Evolutionary conservation across 2,329 filamentous ascomycete species (phyloP).

Genomic region (Knufia fluminis): DNA sequence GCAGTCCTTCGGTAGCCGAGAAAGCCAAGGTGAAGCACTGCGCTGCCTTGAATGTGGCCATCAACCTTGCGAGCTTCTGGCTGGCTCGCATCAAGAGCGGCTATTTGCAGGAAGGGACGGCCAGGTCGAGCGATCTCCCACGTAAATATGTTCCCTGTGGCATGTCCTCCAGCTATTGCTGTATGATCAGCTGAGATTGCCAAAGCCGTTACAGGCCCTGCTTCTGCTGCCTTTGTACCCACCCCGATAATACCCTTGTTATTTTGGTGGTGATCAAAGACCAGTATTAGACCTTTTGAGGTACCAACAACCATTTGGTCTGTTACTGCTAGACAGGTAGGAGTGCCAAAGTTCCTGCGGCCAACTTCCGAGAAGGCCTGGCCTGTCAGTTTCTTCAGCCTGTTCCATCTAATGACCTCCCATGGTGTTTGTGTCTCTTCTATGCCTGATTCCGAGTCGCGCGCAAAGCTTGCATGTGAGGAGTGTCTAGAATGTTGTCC

Average conservation of each 20-base stretch:
- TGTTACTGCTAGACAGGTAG: slow-evolving; percentile 81
- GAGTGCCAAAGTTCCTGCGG: slow-evolving; percentile 82
- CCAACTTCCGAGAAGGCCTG: slow-evolving; percentile 90
- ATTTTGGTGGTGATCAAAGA: slow-evolving; percentile 96
- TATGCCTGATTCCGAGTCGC: slow-evolving; percentile 47
- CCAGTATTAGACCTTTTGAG: slow-evolving; percentile 83
- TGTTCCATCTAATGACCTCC: slow-evolving; percentile 97
- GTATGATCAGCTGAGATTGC: slow-evolving; percentile 90
- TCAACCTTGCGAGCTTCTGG: slow-evolving; percentile 59
- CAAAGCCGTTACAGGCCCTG: slow-evolving; percentile 74
- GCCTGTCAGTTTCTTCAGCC: slow-evolving; percentile 74
- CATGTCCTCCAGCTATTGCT: slow-evolving; percentile 82
- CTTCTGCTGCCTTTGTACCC: slow-evolving; percentile 89
- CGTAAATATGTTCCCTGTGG: slow-evolving; percentile 84
- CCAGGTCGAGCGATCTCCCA: slow-evolving; percentile 85
- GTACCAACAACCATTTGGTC: slow-evolving; percentile 85
- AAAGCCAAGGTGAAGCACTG: slow-evolving; percentile 87
- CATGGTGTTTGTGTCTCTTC: slow-evolving; percentile 74
- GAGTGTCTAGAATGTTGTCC: slow-evolving; percentile 69
- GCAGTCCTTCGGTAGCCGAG: slow-evolving; percentile 88
- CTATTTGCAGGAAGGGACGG: slow-evolving; percentile 79
- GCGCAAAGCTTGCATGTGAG: slow-evolving; percentile 63
- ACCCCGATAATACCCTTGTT: slow-evolving; percentile 88
- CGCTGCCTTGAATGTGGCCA: slow-evolving; percentile 69
- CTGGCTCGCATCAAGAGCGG: slow-evolving; percentile 60